Percentiles rank a stretch among this genome's conserved stretches.
These are phyloP conservation scores for Epichloe amarillans DNA, from an alignment of 2,329 filamentous ascomycete genomes.

Conservation along the genomic window DNA sequence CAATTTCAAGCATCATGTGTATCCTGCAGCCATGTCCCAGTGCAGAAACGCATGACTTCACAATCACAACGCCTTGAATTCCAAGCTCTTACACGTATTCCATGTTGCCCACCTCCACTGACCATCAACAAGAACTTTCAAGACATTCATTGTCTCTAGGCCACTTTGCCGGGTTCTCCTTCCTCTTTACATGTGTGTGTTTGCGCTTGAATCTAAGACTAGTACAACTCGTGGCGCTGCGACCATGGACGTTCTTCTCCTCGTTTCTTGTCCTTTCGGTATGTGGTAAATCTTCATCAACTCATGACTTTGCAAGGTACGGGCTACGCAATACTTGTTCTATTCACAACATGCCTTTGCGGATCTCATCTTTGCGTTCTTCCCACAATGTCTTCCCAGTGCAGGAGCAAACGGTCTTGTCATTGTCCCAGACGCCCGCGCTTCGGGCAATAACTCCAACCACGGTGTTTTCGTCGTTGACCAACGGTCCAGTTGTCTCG, in stretches of 20 bases:
- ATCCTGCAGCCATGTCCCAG: no score
- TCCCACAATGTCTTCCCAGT: slow-evolving; percentile 98
- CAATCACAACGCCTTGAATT: not conserved
- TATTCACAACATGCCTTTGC: slow-evolving; percentile 73
- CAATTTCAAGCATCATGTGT: no score
- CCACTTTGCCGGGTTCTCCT: not conserved
- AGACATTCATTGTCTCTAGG: not conserved
- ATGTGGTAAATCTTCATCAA: not conserved
- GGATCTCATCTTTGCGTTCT: slow-evolving; percentile 79
- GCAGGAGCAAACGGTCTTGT: slow-evolving; percentile 96
- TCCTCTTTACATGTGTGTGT: not conserved
- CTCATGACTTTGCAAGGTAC: not conserved
- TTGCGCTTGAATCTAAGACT: not conserved
- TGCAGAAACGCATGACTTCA: no score
- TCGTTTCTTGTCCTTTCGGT: not conserved
- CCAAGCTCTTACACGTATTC: not conserved
- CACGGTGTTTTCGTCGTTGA: slow-evolving; percentile 72
- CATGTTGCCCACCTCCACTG: not conserved
- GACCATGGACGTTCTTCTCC: not conserved
- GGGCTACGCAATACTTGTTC: not conserved
- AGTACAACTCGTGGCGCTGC: not conserved
- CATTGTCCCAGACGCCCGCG: slow-evolving; percentile 97
- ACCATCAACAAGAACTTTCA: not conserved
- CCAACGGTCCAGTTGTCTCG: slow-evolving; percentile 37
- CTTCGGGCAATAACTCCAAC: slow-evolving; percentile 91